Conservation (phyloP, 73 alveolate species). For the Paramecium octaurelia region DNA sequence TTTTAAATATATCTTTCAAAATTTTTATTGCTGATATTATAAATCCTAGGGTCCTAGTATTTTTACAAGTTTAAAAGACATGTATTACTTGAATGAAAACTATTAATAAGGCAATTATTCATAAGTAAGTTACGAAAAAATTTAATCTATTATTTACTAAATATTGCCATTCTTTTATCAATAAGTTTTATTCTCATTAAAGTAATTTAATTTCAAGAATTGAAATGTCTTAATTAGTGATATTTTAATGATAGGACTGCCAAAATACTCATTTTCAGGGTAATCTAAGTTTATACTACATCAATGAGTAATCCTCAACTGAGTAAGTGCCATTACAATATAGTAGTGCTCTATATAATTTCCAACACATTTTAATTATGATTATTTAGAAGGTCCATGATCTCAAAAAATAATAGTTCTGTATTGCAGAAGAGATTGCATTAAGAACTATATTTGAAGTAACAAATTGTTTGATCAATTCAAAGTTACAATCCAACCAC, state of each 20-base stretch:
- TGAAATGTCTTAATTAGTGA: constrained; percentile 34
- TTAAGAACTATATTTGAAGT: constrained; percentile 50
- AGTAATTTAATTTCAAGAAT: constrained; percentile 22
- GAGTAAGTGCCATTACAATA: constrained; percentile 50
- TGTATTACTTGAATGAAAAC: no score
- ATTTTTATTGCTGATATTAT: no score
- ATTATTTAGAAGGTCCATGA: neutral
- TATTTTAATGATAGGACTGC: constrained; percentile 41
- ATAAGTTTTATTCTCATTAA: neutral
- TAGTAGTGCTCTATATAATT: neutral
- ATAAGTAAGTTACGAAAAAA: no score
- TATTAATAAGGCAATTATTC: no score
- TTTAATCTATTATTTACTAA: no score
- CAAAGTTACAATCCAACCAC: neutral
- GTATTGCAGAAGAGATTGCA: constrained; percentile 45
- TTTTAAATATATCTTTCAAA: no score
- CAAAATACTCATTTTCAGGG: constrained; percentile 56
- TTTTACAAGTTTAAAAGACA: no score
- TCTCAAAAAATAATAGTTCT: constrained; percentile 19
- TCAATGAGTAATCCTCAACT: constrained; percentile 43
- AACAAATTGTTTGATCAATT: constrained; percentile 6
- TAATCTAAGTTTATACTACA: constrained; percentile 61
- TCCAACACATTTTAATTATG: neutral
- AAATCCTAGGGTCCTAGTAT: no score
- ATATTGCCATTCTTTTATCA: no score